Conservation (phyloP, 2,329 filamentous ascomycete genomes). For the Alternaria solani region DNA sequence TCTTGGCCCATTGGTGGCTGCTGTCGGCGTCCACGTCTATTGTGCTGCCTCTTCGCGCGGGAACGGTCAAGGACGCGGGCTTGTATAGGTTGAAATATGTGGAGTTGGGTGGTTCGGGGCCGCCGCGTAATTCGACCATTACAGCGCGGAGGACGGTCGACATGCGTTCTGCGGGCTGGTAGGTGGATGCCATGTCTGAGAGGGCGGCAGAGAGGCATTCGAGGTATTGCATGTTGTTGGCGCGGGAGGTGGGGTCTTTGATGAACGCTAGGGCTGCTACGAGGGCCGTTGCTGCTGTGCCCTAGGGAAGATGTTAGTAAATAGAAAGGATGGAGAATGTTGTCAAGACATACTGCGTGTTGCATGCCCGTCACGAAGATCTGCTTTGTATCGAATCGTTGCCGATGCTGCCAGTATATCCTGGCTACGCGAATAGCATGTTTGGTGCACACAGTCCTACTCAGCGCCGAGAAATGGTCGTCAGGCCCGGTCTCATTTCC, state of each 20-base stretch:
- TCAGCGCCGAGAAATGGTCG: constrained; percentile 57
- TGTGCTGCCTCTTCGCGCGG: constrained; percentile 41
- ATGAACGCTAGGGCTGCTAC: constrained; percentile 57
- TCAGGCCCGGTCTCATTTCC: constrained; percentile 48
- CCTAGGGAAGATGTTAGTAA: constrained; percentile 34
- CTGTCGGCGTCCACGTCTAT: constrained; percentile 29
- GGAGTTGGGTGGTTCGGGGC: constrained; percentile 15
- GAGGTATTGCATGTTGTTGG: constrained; percentile 59
- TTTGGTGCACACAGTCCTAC: constrained; percentile 63
- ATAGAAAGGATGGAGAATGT: background rate
- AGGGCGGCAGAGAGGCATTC: constrained; percentile 63
- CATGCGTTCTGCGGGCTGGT: constrained; percentile 64
- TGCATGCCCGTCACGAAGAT: constrained; percentile 62
- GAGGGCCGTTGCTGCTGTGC: constrained; percentile 63
- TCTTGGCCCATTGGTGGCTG: constrained; percentile 26
- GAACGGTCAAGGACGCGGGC: constrained; percentile 35
- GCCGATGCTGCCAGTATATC: constrained; percentile 65
- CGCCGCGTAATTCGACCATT: constrained; percentile 56
- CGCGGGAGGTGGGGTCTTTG: constrained; percentile 51
- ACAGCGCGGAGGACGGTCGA: constrained; percentile 62
- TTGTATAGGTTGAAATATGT: constrained; percentile 36
- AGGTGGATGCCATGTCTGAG: constrained; percentile 62
- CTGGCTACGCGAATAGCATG: constrained; percentile 62
- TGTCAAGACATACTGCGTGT: constrained; percentile 53
- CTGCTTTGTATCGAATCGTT: constrained; percentile 61